Base-by-base conservation (phyloP, 805 yeast species). In the Starmerella sp. region DNA sequence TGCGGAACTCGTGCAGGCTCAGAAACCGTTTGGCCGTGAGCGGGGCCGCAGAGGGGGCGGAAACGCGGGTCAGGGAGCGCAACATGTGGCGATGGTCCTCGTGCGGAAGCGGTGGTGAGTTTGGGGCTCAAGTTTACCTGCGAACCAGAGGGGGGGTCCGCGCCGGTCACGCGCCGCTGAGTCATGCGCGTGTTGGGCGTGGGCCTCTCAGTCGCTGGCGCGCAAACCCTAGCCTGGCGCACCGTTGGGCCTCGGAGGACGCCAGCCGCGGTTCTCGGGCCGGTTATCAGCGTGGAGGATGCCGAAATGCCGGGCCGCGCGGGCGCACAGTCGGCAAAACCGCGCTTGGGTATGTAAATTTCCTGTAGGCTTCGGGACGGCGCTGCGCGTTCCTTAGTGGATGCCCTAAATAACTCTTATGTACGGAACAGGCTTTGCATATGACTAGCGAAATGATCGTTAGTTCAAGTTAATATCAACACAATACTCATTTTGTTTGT, bases 1-100 rank as follows among this genome's bases (percentile, higher is more conserved):
- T 86, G 72, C 97, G 87, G 81, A 73, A 93, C 75, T 93, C 99
- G 69, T 93, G 98, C 63, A 93, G 81, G 15, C 97, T 89, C 65
- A 93, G 76, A 75, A 75, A 76, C 78, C 98, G 87, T 66, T 71
- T 73, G 32, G 60, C 38, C 32, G 54, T 38, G 45, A 31, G 22
- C 22, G 58, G 51, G 8, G 54, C 56, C 14, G 41, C 39, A 15
- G 13, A 30, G 36, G 45, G 52, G 15, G 48, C 48, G 15, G 51
- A 4, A 10, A 39, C 5, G 30, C 53, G 43, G 50, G 41, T 30
- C 28, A 54, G 17, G 4, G 44, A 32, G 32, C 60, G 55, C 56
- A 57, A 47, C 60, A 57, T 57, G 5, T 17, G 22, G n/a, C 6
- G 42, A 13, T 32, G 13, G 31, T 37, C 42, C 38, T 43, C 49